Evolutionary conservation across 2,329 filamentous ascomycete genomes (phyloP).

Genomic region (Corniculantispora saksenae): DNA sequence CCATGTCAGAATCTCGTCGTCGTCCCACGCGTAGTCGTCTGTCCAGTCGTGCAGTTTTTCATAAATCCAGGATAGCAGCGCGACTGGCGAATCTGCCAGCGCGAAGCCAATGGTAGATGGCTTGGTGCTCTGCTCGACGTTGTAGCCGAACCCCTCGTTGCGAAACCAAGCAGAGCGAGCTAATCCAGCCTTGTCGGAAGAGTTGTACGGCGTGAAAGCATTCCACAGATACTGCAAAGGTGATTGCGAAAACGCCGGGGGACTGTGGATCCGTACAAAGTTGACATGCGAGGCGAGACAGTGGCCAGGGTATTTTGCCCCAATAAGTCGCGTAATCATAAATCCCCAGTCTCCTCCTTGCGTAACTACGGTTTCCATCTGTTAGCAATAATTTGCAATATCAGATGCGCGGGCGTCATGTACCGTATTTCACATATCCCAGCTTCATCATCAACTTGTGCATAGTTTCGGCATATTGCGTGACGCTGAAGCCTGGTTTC

Average conservation of each 20-base stretch:
- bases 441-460: slow-evolving; percentile 70
- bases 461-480: slow-evolving; percentile 52
- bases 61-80: slow-evolving; percentile 74
- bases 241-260: slow-evolving; percentile 50
- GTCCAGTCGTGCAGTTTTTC: slow-evolving; percentile 81
- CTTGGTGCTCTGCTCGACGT: slow-evolving; percentile 54
- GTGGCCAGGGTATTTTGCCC: slow-evolving; percentile 59
- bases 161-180: slow-evolving; percentile 59
- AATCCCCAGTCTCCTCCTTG: slow-evolving; percentile 71
- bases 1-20: slow-evolving; percentile 77
- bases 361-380: slow-evolving; percentile 35
- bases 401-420: too few relatives aligned
- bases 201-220: slow-evolving; percentile 27
- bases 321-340: slow-evolving; percentile 62
- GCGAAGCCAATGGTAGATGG: slow-evolving; percentile 73
- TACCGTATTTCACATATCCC: slow-evolving; percentile 51
- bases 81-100: slow-evolving; percentile 69
- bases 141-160: slow-evolving; percentile 47
- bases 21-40: slow-evolving; percentile 70
- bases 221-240: slow-evolving; percentile 4
- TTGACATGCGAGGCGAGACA: slow-evolving; percentile 46
- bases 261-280: slow-evolving; percentile 53
- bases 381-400: too few relatives aligned
- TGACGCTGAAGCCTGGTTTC: slow-evolving; percentile 33
- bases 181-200: slow-evolving; percentile 52